Evolutionary conservation across 2,329 filamentous ascomycete genomes (phyloP), one percentile per base, ranked within the genome.

Genomic region (Sporothrix sp.): DNA sequence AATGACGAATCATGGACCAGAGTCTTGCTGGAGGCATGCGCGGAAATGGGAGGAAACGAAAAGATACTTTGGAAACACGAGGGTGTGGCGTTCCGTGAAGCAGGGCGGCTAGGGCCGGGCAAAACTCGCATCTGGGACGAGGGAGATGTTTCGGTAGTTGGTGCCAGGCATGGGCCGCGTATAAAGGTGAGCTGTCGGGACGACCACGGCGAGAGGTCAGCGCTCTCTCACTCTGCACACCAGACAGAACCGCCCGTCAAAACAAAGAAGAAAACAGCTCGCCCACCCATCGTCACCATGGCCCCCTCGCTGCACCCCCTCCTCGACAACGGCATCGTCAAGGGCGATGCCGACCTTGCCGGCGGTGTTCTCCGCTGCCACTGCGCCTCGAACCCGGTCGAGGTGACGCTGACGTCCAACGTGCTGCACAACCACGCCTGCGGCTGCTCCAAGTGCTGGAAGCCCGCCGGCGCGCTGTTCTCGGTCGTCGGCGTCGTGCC

Each of bases 361-460:
- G 81, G 82, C 52, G 81, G 82, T 52, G 79, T 71, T 48, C 72
- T 85, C 8, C 68, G 68, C 63, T 85, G 82, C 71, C 73, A 75
- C 59, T 85, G 81, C 69, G 50, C 65, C 10, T 67, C 58, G 55
- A 63, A 73, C 62, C 74, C 73, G 23, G 76, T 85, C 53, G 73
- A 79, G 59, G 71, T 85, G 20, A 72, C 71, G 0, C 70, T 85
- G 35, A 63, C 59, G 52, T 68, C 74, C 61, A 78, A 84, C 58
- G 75, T 85, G 51, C 68, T 72, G 2, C 80, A 84, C 70, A 84
- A 85, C 70, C 82, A 85, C 66, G 80, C 78, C 50, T 85, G 82
- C 65, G 81, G 81, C 55, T 85, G 82, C 67, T 83, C 79, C 50
- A 82, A 84, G 64, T 85, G 82, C 74, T 85, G 80, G 80, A 85